Evolutionary conservation across 2,329 filamentous ascomycete genomes (phyloP), one percentile per base, ranked within the genome.

Genomic region (Trichoderma harzianum): DNA sequence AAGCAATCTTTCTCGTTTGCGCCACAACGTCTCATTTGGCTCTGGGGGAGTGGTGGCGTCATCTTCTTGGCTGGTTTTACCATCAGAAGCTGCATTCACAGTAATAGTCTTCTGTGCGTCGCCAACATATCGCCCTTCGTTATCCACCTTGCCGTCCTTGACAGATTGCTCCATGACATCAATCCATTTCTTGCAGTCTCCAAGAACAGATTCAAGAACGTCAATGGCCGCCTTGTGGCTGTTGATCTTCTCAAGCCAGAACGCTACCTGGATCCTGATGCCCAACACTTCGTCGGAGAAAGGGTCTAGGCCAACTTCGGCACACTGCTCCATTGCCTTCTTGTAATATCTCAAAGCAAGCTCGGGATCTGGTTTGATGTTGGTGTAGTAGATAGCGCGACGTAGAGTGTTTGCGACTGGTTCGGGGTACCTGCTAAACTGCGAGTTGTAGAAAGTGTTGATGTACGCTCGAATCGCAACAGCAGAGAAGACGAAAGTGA

Each of bases 221-320:
- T 93, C 88, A 71, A 93, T 90, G 0, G 94, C 90, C 71, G 90
- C 88, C 26, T 88, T 85, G 77, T 90, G 90, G 76, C 92, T 89
- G 36, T 90, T 87, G 18, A 93, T 88, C 78, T 92, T 91, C 81
- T 98, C 93, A 74, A 97, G 86, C 86, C 97, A 90, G 11, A 87
- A 87, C 1, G 93, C 90, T 10, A 97, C 86, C 79, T 95, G 90
- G 65, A 98, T 91, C 78, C 94, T 93, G 67, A 98, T 90, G 10
- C 96, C 96, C 76, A 98, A 86, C 39, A 98, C 91, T 79, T 98
- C 95, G 76, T 98, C 93, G 5, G 93, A 95, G 79, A 95, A 97
- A 0, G 93, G 93, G 78, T 98, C 94, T 84, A 99, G 89, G 0
- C 90, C 90, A 65, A 92, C 78, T 77, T 93, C 90, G 64, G 90